Conservation (phyloP, 768 basidiomycete genomes). For the Xerocomellus amylosporus region DNA sequence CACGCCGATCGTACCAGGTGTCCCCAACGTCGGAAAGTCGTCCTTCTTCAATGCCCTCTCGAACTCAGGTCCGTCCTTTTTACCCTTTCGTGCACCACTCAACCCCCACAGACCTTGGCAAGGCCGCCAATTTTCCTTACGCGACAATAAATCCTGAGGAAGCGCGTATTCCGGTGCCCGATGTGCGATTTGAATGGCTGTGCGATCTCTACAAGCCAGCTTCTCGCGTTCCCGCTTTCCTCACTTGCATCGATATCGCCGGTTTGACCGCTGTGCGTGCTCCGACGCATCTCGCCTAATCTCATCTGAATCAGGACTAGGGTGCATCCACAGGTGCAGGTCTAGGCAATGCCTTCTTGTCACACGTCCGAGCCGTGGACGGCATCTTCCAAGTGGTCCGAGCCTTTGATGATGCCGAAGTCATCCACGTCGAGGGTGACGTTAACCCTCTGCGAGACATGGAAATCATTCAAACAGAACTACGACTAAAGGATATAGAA, state of each 20-base stretch:
- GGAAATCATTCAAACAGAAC: conserved; percentile 94
- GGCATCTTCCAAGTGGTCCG: conserved; percentile 99
- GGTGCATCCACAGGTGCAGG: conserved; percentile 98
- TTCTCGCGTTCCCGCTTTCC: conserved; percentile 85
- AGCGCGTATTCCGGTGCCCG: conserved; percentile 95
- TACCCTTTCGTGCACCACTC: neutral
- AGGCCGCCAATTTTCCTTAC: conserved; percentile 97
- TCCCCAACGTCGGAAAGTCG: conserved; percentile 97
- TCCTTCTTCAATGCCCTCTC: conserved; percentile 99
- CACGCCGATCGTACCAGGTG: conserved; percentile 44
- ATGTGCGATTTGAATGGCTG: conserved; percentile 92
- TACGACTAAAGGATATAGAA: conserved; percentile 95
- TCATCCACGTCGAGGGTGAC: conserved; percentile 98
- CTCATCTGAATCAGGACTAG: conserved; percentile 35
- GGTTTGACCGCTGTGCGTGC: conserved; percentile 84
- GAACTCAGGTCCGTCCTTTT: conserved; percentile 63
- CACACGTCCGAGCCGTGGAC: conserved; percentile 96
- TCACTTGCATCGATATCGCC: conserved; percentile 98
- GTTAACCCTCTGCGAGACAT: conserved; percentile 95
- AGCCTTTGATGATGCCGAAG: conserved; percentile 98
- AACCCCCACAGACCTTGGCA: conserved; percentile 66
- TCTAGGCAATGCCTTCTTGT: conserved; percentile 95
- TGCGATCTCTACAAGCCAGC: conserved; percentile 86
- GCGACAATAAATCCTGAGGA: conserved; percentile 92
- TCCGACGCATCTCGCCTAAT: neutral